Percentiles rank a stretch among this genome's conserved stretches.
Evolutionary conservation across 1,284 basidiomycete genomes (phyloP).

Genomic region (Cystobasidium pallidum): DNA sequence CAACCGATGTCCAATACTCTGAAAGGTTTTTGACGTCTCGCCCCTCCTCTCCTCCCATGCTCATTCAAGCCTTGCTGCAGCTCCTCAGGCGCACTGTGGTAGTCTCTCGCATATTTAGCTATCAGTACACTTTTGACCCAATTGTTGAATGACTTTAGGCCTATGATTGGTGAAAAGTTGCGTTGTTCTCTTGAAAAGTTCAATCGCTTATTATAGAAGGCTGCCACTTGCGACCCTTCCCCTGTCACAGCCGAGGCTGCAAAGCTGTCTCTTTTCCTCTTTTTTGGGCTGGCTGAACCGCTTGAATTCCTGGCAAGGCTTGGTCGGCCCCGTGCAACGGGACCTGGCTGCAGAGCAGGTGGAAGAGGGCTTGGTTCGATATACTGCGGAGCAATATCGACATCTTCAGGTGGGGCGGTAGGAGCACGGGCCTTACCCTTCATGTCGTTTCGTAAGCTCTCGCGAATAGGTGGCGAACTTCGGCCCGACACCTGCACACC

Average conservation of each 20-base stretch:
- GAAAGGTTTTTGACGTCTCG: conserved; percentile 58
- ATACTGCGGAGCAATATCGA: conserved; percentile 31
- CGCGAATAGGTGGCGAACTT: conserved; percentile 15
- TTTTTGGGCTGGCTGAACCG: conserved; percentile 28
- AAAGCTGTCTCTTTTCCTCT: conserved; percentile 35
- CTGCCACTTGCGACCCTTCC: conserved; percentile 28
- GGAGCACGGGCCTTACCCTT: conserved; percentile 34
- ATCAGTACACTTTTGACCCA: conserved; percentile 98
- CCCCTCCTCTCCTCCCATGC: conserved; percentile 52
- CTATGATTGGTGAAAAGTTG: conserved; percentile 90
- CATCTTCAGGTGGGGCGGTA: conserved; percentile 16
- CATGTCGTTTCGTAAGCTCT: conserved; percentile 13
- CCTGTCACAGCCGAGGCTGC: conserved; percentile 7
- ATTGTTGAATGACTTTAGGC: conserved; percentile 97
- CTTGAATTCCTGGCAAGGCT: neutral
- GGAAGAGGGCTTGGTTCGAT: conserved; percentile 28
- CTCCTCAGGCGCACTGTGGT: conserved; percentile 19
- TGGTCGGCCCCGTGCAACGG: neutral
- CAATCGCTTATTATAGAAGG: conserved; percentile 75
- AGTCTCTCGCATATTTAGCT: conserved; percentile 68
- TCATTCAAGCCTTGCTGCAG: neutral
- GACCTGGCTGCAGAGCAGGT: conserved; percentile 22
- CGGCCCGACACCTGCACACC: conserved; percentile 19
- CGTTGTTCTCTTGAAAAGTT: conserved; percentile 85
- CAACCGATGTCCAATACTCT: conserved; percentile 95